Conservation (phyloP, 441 rosid genomes). For the Arabidopsis hybrid region DNA sequence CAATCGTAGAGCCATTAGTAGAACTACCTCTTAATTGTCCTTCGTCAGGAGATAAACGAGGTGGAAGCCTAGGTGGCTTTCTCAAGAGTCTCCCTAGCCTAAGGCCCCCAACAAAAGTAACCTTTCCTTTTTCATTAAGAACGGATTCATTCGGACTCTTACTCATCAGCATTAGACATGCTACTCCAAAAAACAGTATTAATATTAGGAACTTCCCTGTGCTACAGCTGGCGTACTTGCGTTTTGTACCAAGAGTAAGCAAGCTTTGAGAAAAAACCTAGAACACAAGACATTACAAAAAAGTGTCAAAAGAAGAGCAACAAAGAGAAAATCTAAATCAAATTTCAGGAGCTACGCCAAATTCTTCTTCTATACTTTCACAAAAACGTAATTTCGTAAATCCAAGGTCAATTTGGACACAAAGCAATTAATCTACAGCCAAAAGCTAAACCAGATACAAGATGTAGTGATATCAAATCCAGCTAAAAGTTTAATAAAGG, state of each 20-base stretch:
- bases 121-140: constrained; percentile 48
- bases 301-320: constrained; percentile 16
- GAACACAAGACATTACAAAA: constrained; percentile 28
- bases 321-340: constrained; percentile 9
- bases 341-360: background rate
- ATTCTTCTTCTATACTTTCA: background rate
- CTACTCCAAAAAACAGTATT: constrained; percentile 72
- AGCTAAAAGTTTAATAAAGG: constrained; percentile 16
- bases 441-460: constrained; percentile 10
- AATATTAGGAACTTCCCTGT: constrained; percentile 73
- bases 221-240: constrained; percentile 71
- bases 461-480: constrained; percentile 18
- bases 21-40: constrained; percentile 45
- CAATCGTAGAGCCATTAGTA: constrained; percentile 33
- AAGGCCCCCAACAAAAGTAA: constrained; percentile 46
- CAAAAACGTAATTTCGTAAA: background rate
- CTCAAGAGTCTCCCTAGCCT: constrained; percentile 68
- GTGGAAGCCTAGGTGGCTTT: constrained; percentile 88
- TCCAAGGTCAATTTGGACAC: constrained; percentile 6
- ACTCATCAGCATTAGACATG: constrained; percentile 60
- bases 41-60: constrained; percentile 83
- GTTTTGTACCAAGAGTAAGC: constrained; percentile 58
- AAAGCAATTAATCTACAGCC: background rate
- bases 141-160: constrained; percentile 48
- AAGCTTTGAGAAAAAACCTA: constrained; percentile 76